Percentiles rank a stretch among this genome's conserved stretches.
These are phyloP conservation scores for Raphanus hybrid DNA, from an alignment of 441 rosid species.

Conservation along the genomic window DNA sequence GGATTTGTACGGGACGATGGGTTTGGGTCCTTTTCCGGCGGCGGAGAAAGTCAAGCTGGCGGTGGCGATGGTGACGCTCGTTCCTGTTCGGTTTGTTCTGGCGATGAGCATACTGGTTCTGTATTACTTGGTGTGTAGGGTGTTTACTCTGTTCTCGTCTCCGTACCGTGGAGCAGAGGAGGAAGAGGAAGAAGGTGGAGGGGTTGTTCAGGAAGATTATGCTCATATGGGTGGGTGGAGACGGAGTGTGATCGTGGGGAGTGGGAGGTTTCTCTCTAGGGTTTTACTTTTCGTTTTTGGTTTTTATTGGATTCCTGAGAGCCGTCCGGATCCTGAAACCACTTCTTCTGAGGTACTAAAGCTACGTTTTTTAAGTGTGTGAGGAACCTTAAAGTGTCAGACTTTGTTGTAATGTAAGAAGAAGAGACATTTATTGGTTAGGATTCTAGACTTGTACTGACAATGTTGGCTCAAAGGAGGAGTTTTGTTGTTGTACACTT, in stretches of 20 bases:
- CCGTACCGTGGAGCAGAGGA: conserved; percentile 73
- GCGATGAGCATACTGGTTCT: conserved; percentile 57
- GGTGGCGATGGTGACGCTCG: conserved; percentile 66
- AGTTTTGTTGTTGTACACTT: conserved; percentile 38
- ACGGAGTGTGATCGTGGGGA: conserved; percentile 63
- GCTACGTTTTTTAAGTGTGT: neutral
- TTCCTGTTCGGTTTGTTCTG: conserved; percentile 70
- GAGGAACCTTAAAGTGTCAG: conserved; percentile 28
- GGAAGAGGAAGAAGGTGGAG: conserved; percentile 71
- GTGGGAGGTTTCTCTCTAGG: conserved; percentile 76
- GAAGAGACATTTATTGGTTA: conserved; percentile 24
- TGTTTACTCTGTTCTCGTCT: conserved; percentile 73
- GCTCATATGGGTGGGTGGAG: conserved; percentile 98
- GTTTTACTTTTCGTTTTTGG: conserved; percentile 77
- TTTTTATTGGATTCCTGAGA: conserved; percentile 86
- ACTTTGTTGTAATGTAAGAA: conserved; percentile 23
- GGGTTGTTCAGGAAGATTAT: conserved; percentile 77
- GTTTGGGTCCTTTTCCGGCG: conserved; percentile 76
- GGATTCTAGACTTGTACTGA: conserved; percentile 17
- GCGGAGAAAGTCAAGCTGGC: conserved; percentile 68
- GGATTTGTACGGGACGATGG: conserved; percentile 89
- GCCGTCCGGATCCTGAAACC: conserved; percentile 40
- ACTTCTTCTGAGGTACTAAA: conserved; percentile 30
- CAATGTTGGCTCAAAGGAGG: conserved; percentile 32
- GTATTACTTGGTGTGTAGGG: conserved; percentile 78